Evolutionary conservation across 345 rosid genomes (phyloP), one percentile per base, ranked within the genome.

Genomic region (Moricandia moricandioides): DNA sequence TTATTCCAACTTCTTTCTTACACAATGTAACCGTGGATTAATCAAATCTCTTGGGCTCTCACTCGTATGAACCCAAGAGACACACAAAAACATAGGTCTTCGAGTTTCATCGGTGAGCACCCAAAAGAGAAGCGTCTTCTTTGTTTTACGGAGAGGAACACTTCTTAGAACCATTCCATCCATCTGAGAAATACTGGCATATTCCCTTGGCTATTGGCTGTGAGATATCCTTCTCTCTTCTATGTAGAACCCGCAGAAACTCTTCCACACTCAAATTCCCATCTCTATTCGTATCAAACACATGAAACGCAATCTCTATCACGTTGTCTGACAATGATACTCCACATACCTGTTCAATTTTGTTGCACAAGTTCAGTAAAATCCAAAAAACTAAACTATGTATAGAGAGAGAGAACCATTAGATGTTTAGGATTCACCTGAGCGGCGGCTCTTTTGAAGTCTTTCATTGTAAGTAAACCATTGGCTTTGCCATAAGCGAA

Each of bases 381-480:
- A 33, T 5, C 14, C 40, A 29, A 29, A 29, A 60, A 17, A 24
- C 16, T 55, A 9, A 59, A 10, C 3, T 29, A 0, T 18, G 29
- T 54, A 27, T 3, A 17, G 8, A 47, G 26, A 17, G 8, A 47
- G 26, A 13, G 35, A 47, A 35, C 8, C 61, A 56, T 12, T 35
- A 18, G 45, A 55, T 4, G 6, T 57, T 49, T 51, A 51, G 70
- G 24, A 39, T 88, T 86, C 78, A 89, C 98, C 72, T 80, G 80
- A 58, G 87, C 83, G 43, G 97, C 97, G 39, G 97, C 98, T 83
- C 99, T 85, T 83, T 88, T 85, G 79, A 95, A 89, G 79, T 95
- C 99, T 16, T 80, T 80, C 82, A 67, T 85, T 12, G 89, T 84
- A 81, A 95, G 80, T 29, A 90, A 71, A 73, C 96, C 97, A 81